These are phyloP conservation scores for Arthonia radiata DNA, from an alignment of 495 filamentous ascomycete species.

Conservation along the genomic window DNA sequence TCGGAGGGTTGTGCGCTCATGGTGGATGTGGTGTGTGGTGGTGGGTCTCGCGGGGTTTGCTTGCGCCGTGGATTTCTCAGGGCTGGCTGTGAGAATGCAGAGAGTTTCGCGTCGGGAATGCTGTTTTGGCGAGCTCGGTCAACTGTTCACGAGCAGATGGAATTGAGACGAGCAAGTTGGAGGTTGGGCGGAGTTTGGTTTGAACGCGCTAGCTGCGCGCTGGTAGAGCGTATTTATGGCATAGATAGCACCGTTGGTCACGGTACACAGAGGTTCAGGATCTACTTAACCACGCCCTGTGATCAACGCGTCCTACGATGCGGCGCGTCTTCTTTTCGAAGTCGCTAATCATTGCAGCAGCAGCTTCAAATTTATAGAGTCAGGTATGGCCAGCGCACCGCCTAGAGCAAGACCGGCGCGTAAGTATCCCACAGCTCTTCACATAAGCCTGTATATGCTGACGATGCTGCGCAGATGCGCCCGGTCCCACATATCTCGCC, in stretches of 20 bases:
- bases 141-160: slow-evolving; percentile 1
- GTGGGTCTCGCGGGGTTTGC: not conserved
- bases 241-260: too few relatives aligned
- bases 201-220: too few relatives aligned
- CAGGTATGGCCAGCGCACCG: too few relatives aligned
- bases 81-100: not conserved
- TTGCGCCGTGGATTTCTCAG: not conserved
- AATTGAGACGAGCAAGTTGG: too few relatives aligned
- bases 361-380: too few relatives aligned
- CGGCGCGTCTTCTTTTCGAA: not conserved
- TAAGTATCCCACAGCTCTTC: not conserved
- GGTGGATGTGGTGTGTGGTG: slow-evolving; percentile 1
- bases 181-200: too few relatives aligned
- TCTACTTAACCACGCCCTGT: too few relatives aligned
- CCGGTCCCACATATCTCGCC: slow-evolving; percentile 35
- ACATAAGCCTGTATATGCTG: too few relatives aligned
- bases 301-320: slow-evolving; percentile 1
- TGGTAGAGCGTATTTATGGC: too few relatives aligned
- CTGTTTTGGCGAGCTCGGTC: slow-evolving; percentile 1
- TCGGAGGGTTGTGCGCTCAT: slow-evolving; percentile 9
- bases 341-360: not conserved
- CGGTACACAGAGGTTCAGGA: too few relatives aligned
- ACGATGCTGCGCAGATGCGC: too few relatives aligned
- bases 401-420: not conserved
- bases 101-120: not conserved